These are phyloP conservation scores for Malassezia slooffiae DNA, from an alignment of 1,284 basidiomycete species.

Conservation along the genomic window DNA sequence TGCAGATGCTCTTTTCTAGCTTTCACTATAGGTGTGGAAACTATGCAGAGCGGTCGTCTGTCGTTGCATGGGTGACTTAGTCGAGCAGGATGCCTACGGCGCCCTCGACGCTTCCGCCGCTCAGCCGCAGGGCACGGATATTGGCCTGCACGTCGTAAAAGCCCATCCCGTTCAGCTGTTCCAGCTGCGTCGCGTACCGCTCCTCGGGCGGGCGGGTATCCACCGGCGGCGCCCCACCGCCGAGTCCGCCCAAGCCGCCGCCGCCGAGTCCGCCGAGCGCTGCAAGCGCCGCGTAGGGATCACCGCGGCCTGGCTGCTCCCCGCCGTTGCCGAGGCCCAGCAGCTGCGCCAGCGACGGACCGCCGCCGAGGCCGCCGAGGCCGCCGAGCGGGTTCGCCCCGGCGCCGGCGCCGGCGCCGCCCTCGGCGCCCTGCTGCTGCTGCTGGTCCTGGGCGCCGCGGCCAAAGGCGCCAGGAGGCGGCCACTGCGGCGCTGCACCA, in stretches of 20 bases:
- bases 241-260: background rate
- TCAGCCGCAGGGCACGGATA: conserved; percentile 33
- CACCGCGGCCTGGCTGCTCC: background rate
- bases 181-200: conserved; percentile 36
- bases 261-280: too few species aligned
- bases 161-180: conserved; percentile 43
- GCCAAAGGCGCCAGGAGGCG: conserved; percentile 30
- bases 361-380: conserved; percentile 5
- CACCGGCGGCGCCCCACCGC: conserved; percentile 1
- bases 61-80: background rate
- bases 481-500: conserved; percentile 20
- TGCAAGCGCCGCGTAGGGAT: background rate
- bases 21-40: background rate
- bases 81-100: conserved; percentile 34
- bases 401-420: conserved; percentile 11
- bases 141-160: conserved; percentile 38
- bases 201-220: conserved; percentile 38
- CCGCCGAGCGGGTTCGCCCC: conserved; percentile 6
- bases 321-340: conserved; percentile 9
- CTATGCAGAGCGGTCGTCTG: background rate
- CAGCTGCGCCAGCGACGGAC: conserved; percentile 16
- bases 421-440: conserved; percentile 12
- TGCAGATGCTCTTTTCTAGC: background rate
- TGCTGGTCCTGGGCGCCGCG: conserved; percentile 6
- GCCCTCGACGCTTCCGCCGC: conserved; percentile 36